Evolutionary conservation across 208 protist genomes (phyloP), one percentile per base, ranked within the genome.

Genomic region (Angomonas desouzai): DNA sequence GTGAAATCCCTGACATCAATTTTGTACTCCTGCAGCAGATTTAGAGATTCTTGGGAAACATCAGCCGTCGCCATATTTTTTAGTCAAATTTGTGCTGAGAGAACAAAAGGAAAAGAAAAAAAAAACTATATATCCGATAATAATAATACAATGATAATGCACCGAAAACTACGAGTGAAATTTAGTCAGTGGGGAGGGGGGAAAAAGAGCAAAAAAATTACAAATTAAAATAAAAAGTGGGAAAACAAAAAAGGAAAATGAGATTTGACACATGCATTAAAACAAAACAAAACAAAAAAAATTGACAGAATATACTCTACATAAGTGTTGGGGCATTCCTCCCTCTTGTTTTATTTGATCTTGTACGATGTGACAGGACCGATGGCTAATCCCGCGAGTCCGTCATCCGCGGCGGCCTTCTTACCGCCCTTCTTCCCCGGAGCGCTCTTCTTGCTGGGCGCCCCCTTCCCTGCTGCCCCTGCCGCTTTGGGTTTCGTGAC

Each of bases 1-100:
- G 62, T 75, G 45, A 89, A 87, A 65, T 94, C 89, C 59, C 88
- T 88, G 1, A 86, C 48, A 60, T 94, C 83, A 62, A 94, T 84
- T 55, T 48, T 49, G 51, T 82, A 85, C 48, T 75, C 69, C 57
- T 94, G 80, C 40, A 94, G 69, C 22, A 92, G 55, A 56, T 83
- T 70, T 58, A 86, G 47, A 16, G 81, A 66, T 64, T 71, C 80
- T 28, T 73, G 51, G 30, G 74, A 67, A 23, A 94, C 72, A 48
- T 48, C 65, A 18, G 68, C 64, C 1, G 77, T 83, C 18, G 71
- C 77, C 87, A 93, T 93, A 9, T 32, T 45, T 11, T 20, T 0
- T 48, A 3, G 20, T 22, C 16, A 47, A 23, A 62, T 9, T 22
- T 4, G 51, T n/a, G n/a, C n/a, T n/a, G n/a, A n/a, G n/a, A n/a